Evolutionary conservation across 805 yeast species (phyloP), one percentile per base, ranked within the genome.

Genomic region (Cyberlindnera galapagoensis): DNA sequence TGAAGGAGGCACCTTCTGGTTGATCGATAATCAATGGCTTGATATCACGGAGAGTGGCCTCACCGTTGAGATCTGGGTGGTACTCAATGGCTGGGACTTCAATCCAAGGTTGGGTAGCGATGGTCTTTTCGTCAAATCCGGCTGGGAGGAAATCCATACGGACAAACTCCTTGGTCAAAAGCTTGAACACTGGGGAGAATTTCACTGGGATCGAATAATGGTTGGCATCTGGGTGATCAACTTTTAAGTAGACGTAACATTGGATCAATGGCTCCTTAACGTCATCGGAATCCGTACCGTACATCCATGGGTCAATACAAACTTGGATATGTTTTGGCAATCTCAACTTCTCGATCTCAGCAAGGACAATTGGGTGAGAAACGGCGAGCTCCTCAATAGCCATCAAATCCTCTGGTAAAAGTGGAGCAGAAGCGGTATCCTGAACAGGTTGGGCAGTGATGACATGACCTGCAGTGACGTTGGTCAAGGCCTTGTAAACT

Each of bases 281-380:
- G 25, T 49, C 47, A 29, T 71, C 60, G 46, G 75, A 77, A 52
- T 79, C 86, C 21, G 86, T 77, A 49, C 90, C 94, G 54, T 83
- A 81, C 69, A 81, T 83, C 94, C 94, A 83, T 33, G 88, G 85
- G 54, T 81, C 90, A 51, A 69, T 69, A 45, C 76, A 69, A 30
- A 79, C 77, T 21, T 54, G 47, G 42, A 52, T 60, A 54, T 70
- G 53, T 51, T 35, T 26, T 39, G 87, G 88, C 37, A 81, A 63
- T 43, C 74, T 67, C 57, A 80, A 65, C 54, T 80, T 79, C 37
- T 65, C 81, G 45, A 80, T 65, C 56, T 81, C 87, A 17, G 77
- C 82, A 39, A 54, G 42, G 39, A 80, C 76, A 3, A 49, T 38
- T 13, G 87, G 87, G 51, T 79, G 80, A 17, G 55, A 46, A 46